These are phyloP conservation scores for Climacium dendroides DNA, from an alignment of 225 moss, liverwort and hornwort genomes.

Conservation along the genomic window DNA sequence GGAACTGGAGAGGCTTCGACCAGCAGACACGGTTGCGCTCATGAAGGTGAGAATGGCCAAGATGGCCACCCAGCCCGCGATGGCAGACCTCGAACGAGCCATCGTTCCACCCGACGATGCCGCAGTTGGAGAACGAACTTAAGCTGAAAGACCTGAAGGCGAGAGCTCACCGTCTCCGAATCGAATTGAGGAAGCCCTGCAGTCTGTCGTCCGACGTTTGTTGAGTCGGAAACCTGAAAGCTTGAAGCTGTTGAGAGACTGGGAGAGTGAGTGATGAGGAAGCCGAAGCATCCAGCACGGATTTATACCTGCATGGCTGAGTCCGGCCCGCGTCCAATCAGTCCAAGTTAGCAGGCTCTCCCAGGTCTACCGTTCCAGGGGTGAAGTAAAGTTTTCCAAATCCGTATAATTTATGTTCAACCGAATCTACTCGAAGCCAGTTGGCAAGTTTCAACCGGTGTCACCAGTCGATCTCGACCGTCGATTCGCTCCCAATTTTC, in stretches of 20 bases:
- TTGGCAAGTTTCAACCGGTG: too few species aligned
- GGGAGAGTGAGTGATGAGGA: not conserved
- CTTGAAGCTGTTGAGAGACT: not conserved
- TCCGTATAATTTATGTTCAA: too few species aligned
- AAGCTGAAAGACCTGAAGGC: too few species aligned
- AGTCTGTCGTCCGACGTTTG: not conserved
- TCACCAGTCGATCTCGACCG: too few species aligned
- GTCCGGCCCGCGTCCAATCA: not conserved
- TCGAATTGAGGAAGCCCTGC: not conserved
- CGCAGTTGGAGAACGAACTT: too few species aligned
- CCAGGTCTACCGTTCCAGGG: too few species aligned
- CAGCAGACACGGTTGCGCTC: not conserved
- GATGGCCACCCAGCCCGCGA: not conserved
- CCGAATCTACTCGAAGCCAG: too few species aligned
- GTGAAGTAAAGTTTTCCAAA: too few species aligned
- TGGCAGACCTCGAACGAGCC: not conserved
- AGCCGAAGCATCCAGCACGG: too few species aligned
- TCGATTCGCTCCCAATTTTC: too few species aligned
- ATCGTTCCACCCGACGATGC: not conserved
- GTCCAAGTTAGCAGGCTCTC: too few species aligned
- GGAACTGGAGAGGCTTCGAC: not conserved
- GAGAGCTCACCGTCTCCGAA: too few species aligned
- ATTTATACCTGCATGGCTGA: not conserved
- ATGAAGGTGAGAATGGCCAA: not conserved
- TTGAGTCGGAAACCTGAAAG: not conserved